Percentiles rank a stretch among this genome's conserved stretches.
Conservation (phyloP, 1,284 basidiomycete genomes). For the Exobasidium cylindrosporum region DNA sequence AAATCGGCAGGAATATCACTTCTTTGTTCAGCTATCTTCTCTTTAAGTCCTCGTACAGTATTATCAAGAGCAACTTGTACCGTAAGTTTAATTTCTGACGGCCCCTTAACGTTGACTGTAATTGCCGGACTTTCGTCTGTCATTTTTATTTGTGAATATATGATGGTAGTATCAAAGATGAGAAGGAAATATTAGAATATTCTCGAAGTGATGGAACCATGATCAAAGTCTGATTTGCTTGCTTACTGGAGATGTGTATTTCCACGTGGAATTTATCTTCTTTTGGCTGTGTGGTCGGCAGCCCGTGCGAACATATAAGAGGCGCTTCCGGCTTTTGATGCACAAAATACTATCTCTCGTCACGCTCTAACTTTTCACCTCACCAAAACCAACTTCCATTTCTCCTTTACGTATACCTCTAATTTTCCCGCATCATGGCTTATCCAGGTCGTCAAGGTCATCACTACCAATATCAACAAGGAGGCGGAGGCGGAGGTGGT, state of each 20-base stretch:
- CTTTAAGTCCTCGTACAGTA: slow-evolving; percentile 47
- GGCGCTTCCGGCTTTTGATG: neutral
- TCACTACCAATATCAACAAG: slow-evolving; percentile 34
- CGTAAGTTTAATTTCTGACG: slow-evolving; percentile 45
- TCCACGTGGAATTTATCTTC: too few relatives aligned
- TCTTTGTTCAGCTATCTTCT: slow-evolving; percentile 41
- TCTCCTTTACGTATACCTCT: too few relatives aligned
- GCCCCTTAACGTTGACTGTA: slow-evolving; percentile 51
- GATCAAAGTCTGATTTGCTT: too few relatives aligned
- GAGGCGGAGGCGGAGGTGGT: slow-evolving; percentile 15
- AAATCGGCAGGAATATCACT: slow-evolving; percentile 45
- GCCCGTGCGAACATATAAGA: too few relatives aligned
- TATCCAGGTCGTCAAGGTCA: slow-evolving; percentile 44
- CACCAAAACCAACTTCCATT: too few relatives aligned
- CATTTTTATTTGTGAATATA: slow-evolving; percentile 13
- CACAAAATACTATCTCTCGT: neutral
- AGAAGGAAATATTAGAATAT: too few relatives aligned
- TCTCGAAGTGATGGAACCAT: too few relatives aligned
- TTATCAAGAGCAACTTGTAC: slow-evolving; percentile 35
- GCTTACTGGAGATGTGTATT: too few relatives aligned
- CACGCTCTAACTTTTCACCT: too few relatives aligned
- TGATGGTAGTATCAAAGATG: too few relatives aligned
- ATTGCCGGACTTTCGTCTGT: slow-evolving; percentile 28
- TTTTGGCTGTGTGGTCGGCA: too few relatives aligned
- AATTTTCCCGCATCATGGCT: slow-evolving; percentile 26